Percentiles rank a stretch among this genome's conserved stretches.
Conservation (phyloP, 1,284 basidiomycete species). For the Cryptococcus jaspeensis region DNA sequence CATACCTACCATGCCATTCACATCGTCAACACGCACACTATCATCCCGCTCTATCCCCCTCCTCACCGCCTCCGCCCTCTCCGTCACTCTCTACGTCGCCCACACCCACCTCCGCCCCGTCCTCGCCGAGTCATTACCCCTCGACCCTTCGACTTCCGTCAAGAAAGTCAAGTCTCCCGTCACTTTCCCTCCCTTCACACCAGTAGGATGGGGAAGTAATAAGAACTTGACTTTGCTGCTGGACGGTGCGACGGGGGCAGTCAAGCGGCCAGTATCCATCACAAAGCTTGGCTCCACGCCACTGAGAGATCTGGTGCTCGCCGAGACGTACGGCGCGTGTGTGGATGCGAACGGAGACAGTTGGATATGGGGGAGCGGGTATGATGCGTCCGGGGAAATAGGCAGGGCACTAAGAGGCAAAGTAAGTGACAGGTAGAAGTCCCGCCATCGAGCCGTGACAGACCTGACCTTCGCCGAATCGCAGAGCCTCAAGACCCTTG, state of each 20-base stretch:
- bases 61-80: constrained; percentile 28
- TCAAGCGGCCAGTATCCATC: constrained; percentile 39
- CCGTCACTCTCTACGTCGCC: constrained; percentile 26
- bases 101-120: constrained; percentile 25
- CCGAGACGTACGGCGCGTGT: constrained; percentile 72
- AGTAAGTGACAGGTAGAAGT: constrained; percentile 53
- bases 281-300: constrained; percentile 52
- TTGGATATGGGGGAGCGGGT: constrained; percentile 80
- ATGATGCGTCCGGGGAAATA: constrained; percentile 51
- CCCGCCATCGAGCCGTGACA: background rate
- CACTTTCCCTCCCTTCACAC: constrained; percentile 27
- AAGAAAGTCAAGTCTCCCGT: constrained; percentile 17
- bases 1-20: constrained; percentile 24
- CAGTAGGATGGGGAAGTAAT: constrained; percentile 47
- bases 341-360: constrained; percentile 84
- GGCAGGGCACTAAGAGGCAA: constrained; percentile 62
- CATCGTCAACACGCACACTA: constrained; percentile 23
- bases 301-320: constrained; percentile 71
- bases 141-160: constrained; percentile 5
- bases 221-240: constrained; percentile 36
- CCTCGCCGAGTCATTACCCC: constrained; percentile 15
- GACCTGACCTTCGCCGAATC: too few species aligned
- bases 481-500: constrained; percentile 66
- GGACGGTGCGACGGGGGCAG: constrained; percentile 22
- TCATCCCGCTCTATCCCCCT: constrained; percentile 30